Conservation (phyloP, 2,329 filamentous ascomycete species). For the Phaeosphaeriaceae sp. region DNA sequence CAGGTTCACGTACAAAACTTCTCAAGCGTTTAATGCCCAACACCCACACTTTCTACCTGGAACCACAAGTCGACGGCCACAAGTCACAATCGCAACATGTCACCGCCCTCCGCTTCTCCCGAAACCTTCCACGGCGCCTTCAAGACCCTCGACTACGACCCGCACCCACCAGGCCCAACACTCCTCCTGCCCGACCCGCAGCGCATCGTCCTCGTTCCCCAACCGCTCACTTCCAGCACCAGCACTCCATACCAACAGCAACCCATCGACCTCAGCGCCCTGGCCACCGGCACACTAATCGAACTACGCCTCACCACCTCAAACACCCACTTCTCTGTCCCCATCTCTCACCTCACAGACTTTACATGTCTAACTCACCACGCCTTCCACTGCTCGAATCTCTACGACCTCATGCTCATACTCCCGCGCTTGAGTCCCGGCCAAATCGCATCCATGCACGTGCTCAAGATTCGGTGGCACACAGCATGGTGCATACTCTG, state of each 20-base stretch:
- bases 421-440: background rate
- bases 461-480: background rate
- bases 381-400: background rate
- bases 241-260: background rate
- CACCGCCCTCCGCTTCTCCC: no score
- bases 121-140: background rate
- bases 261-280: no score
- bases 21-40: no score
- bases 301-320: background rate
- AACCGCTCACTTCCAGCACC: background rate
- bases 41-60: no score
- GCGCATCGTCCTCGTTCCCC: background rate
- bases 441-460: background rate
- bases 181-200: background rate
- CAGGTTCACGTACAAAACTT: no score
- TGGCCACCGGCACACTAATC: background rate
- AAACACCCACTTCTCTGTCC: background rate
- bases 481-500: background rate
- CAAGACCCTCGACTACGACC: background rate
- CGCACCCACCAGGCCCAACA: background rate
- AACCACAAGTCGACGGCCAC: no score
- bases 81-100: no score
- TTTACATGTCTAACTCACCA: background rate
- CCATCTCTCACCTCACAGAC: background rate
- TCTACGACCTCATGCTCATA: background rate